Base-by-base conservation (phyloP, 1,139 yeast species). In the Suhomyces coccinellae region DNA sequence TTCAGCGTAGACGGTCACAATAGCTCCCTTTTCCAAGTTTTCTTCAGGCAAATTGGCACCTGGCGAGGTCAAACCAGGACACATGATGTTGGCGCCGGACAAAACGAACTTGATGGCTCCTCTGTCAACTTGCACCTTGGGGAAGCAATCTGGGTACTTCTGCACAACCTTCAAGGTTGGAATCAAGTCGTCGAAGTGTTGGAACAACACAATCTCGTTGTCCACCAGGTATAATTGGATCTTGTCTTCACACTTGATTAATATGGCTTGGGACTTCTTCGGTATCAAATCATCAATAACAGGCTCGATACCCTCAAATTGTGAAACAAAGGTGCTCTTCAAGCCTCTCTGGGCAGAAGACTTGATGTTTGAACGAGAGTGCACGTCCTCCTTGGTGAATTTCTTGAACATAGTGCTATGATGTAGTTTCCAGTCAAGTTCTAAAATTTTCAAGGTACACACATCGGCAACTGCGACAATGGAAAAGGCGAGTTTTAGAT, bases 71-170 rank as follows among this genome's bases (percentile, higher is more conserved):
- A 91, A 75, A 22, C 99, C 99, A 5, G 98, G 98, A 68, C 98
- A 91, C 97, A 90, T 91, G 57, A 91, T 87, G 61, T 90, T 90
- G 29, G 97, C 97, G 44, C 98, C 98, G 2, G 96, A 86, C 31
- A 91, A 71, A 17, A 91, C 95, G 59, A 91, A 91, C 67, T 91
- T 91, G 62, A 91, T 90, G 42, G 98, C 99, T 47, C 99, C 99
- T 64, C 97, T 79, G 62, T 91, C 99, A 10, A 91, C 98, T 59
- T 85, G 87, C 31, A 91, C 96, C 36, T 79, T 72, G 29, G 97
- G 97, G 68, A 91, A 90, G 32, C 84, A 80, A 9, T 77, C 75
- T 7, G 96, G 95, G 59, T 83, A 87, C 63, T 84, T 83, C 67
- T 91, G 98, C 26, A 91, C 90, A 15, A 88, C 69, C 54, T 75